Evolutionary conservation across 306 rosid species (phyloP).

Genomic region (Ziziphus jujuba): DNA sequence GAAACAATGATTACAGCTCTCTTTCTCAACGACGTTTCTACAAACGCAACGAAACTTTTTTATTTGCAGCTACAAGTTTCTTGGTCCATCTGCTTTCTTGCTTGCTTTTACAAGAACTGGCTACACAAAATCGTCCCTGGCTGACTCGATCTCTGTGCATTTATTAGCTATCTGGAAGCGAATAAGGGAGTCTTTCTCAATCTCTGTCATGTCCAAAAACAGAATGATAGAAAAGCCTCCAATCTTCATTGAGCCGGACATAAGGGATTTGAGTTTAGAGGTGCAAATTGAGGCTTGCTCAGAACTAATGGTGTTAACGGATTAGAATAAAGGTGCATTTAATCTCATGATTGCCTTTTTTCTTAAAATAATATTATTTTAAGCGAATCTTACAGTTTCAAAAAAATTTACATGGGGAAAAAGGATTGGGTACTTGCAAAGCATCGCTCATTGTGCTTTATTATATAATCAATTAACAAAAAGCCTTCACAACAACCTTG

Average conservation of each 20-base stretch:
- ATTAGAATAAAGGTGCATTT: conserved; percentile 10
- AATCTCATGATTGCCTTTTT: background rate
- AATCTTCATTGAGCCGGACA: conserved; percentile 25
- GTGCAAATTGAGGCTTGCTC: conserved; percentile 17
- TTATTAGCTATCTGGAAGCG: conserved; percentile 4
- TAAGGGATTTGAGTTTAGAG: background rate
- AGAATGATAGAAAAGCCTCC: conserved; percentile 32
- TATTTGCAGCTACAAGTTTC: too few species aligned
- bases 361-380: too few species aligned
- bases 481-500: conserved; percentile 8
- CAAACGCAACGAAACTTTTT: too few species aligned
- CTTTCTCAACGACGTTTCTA: too few species aligned
- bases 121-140: background rate
- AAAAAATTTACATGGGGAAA: background rate
- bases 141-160: conserved; percentile 22
- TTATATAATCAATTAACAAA: background rate
- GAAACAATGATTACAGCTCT: too few species aligned
- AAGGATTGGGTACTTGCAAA: background rate
- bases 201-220: conserved; percentile 1
- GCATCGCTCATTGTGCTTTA: background rate
- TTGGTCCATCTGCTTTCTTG: background rate
- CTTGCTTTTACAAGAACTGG: background rate
- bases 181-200: background rate
- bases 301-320: conserved; percentile 7
- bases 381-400: background rate